Evolutionary conservation across 2,329 filamentous ascomycete species (phyloP).

Genomic region (Neofusicoccum kwambonambiense): DNA sequence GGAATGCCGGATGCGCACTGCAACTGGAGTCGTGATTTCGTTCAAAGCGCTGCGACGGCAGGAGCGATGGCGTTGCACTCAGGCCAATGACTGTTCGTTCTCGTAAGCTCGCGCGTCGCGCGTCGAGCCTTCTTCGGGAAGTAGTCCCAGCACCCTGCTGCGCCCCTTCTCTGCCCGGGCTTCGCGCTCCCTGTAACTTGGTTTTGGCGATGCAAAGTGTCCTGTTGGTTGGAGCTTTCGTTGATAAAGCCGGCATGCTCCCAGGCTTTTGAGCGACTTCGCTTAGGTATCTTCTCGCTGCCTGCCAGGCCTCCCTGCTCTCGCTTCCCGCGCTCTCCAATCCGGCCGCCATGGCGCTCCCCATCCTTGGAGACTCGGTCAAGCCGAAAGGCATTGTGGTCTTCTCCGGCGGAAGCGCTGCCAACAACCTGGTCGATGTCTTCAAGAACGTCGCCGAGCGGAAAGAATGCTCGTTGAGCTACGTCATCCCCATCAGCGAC

Average conservation of each 20-base stretch:
- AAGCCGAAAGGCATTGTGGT: slow-evolving; percentile 66
- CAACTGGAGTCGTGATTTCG: not conserved
- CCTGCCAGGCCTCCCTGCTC: too few relatives aligned
- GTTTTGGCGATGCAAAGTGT: not conserved
- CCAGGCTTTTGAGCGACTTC: not conserved
- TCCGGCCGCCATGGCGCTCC: slow-evolving; percentile 15
- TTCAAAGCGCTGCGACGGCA: too few relatives aligned
- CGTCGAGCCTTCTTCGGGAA: not conserved
- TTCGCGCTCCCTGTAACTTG: not conserved
- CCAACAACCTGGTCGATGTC: slow-evolving; percentile 89
- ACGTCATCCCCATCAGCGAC: slow-evolving; percentile 93
- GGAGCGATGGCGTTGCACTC: not conserved
- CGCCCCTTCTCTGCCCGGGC: not conserved
- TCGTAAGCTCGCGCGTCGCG: not conserved
- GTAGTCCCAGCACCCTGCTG: not conserved
- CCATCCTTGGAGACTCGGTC: slow-evolving; percentile 21
- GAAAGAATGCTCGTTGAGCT: slow-evolving; percentile 68
- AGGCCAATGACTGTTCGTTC: slow-evolving; percentile 3
- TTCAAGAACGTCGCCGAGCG: slow-evolving; percentile 64
- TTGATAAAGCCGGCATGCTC: not conserved
- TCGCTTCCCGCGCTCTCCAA: too few relatives aligned
- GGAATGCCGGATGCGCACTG: too few relatives aligned
- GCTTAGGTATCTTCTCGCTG: not conserved
- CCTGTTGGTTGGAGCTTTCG: not conserved
- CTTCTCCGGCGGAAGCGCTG: slow-evolving; percentile 91